Conservation (phyloP, 139 green algal genomes). For the Chlamydomonas schloesseri region DNA sequence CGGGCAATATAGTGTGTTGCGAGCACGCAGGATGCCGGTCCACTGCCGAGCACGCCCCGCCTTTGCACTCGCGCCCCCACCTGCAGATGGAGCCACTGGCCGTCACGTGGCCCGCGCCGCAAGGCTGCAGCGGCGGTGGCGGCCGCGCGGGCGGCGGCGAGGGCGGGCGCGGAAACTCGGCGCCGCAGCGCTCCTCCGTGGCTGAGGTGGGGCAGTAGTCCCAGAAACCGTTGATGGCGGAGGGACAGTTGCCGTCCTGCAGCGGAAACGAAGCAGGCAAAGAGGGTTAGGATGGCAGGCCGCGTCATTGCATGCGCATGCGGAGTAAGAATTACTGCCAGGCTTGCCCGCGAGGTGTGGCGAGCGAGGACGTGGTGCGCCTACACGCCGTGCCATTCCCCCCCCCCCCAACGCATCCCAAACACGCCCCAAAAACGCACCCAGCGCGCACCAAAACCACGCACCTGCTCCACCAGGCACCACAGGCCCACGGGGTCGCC, state of each 20-base stretch:
- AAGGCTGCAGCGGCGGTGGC: not conserved
- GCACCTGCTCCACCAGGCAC: slow-evolving; percentile 39
- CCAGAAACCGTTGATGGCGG: slow-evolving; percentile 35
- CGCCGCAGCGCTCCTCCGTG: not conserved
- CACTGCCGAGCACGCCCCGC: no score
- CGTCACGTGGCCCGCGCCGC: not conserved
- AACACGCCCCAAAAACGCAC: no score
- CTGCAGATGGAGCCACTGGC: not conserved
- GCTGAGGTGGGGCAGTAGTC: slow-evolving; percentile 10
- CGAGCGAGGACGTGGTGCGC: no score
- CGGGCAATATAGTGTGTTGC: no score
- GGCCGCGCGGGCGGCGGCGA: not conserved
- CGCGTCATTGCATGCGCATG: no score
- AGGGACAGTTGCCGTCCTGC: slow-evolving; percentile 41
- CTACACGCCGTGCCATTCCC: no score
- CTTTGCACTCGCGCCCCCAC: no score
- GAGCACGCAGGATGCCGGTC: no score
- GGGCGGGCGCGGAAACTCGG: not conserved
- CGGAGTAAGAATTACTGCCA: not conserved
- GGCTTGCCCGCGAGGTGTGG: no score
- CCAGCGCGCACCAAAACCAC: no score
- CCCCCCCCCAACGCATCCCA: no score
- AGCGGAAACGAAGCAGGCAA: no score
- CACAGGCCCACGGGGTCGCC: slow-evolving; percentile 14
- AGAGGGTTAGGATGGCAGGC: not conserved